phyloP scores from a whole-genome alignment of 306 rosid genomes.

The Ziziphus jujuba region DNA sequence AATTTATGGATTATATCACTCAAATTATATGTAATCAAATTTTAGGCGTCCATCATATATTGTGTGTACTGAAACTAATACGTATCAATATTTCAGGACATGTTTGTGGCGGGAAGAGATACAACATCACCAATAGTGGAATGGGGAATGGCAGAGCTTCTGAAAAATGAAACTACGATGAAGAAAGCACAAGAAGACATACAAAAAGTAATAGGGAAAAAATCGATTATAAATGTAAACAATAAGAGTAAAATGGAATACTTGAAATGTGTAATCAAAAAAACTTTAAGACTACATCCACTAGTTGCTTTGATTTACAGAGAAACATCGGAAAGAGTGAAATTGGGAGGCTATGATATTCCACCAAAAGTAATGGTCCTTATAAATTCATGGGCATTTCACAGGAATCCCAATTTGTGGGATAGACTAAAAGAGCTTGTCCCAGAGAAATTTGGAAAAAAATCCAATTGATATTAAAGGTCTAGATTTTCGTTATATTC shows the following conservation, averaged over 20 bases:
- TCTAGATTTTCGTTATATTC: slow-evolving; percentile 3
- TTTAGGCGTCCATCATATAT: no score
- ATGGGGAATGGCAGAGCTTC: slow-evolving; percentile 45
- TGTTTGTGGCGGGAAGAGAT: slow-evolving; percentile 36
- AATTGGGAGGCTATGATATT: slow-evolving; percentile 38
- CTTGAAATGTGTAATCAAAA: slow-evolving; percentile 38
- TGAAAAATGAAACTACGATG: slow-evolving; percentile 33
- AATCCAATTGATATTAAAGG: slow-evolving; percentile 10
- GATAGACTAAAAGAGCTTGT: slow-evolving; percentile 1
- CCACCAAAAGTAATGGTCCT: slow-evolving; percentile 21
- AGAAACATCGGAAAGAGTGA: slow-evolving; percentile 15
- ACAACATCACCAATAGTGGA: slow-evolving; percentile 24
- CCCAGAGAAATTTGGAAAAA: slow-evolving; percentile 33
- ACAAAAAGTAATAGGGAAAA: slow-evolving; percentile 35
- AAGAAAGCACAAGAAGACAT: slow-evolving; percentile 49
- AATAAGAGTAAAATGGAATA: slow-evolving; percentile 40
- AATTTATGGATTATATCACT: no score
- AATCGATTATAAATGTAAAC: slow-evolving; percentile 27
- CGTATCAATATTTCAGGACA: neutral
- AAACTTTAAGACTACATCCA: slow-evolving; percentile 42
- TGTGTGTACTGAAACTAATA: no score
- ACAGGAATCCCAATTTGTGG: no score
- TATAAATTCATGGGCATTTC: slow-evolving; percentile 7
- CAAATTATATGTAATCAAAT: no score
- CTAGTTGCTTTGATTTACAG: slow-evolving; percentile 28